Conservation (phyloP, 345 rosid genomes). For the Brassica cretica region DNA sequence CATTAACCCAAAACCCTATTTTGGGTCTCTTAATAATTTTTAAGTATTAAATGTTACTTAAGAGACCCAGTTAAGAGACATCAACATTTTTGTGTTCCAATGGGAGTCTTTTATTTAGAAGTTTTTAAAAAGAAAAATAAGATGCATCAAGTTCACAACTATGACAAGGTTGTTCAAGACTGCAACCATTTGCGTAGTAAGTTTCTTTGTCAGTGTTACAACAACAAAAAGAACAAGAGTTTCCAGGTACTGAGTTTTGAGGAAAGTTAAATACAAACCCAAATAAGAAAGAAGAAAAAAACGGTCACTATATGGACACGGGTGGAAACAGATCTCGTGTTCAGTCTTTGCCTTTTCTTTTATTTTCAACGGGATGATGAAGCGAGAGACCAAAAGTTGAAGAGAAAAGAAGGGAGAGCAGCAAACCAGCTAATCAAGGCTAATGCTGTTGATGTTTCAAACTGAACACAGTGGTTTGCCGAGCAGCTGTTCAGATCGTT, state of each 20-base stretch:
- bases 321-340: neutral
- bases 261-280: constrained; percentile 23
- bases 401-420: constrained; percentile 60
- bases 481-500: constrained; percentile 58
- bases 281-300: constrained; percentile 22
- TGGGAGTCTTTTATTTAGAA: too few species aligned
- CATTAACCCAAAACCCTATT: too few species aligned
- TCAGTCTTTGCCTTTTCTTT: neutral
- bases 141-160: neutral
- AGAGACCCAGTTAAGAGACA: too few species aligned
- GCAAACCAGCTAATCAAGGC: constrained; percentile 80
- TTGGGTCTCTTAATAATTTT: too few species aligned
- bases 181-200: neutral
- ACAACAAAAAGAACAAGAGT: constrained; percentile 24
- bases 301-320: constrained; percentile 30
- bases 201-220: constrained; percentile 5
- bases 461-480: constrained; percentile 60
- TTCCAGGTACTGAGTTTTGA: constrained; percentile 14
- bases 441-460: constrained; percentile 72
- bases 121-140: too few species aligned
- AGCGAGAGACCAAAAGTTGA: constrained; percentile 82
- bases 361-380: constrained; percentile 45
- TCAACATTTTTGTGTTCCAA: too few species aligned
- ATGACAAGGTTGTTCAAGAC: neutral
- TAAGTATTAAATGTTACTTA: too few species aligned